Conservation (phyloP, 2,329 filamentous ascomycete species). For the Lachnellula arida region DNA sequence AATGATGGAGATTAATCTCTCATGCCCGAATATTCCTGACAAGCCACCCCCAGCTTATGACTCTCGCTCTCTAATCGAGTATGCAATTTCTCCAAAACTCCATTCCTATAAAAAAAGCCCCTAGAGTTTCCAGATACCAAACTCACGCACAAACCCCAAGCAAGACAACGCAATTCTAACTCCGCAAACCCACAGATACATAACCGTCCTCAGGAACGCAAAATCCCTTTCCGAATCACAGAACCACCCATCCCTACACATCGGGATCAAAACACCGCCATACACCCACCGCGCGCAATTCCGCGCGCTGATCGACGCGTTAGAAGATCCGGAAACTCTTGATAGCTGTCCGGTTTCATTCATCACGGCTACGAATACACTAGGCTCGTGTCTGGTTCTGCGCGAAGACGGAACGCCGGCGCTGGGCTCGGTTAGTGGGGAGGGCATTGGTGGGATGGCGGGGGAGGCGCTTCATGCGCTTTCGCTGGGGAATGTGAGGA, state of each 20-base stretch:
- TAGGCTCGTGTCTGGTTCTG: constrained; percentile 63
- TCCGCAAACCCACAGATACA: too few species aligned
- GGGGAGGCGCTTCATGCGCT: constrained; percentile 69
- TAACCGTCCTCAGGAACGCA: too few species aligned
- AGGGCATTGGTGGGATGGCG: constrained; percentile 65
- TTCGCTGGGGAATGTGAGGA: constrained; percentile 70
- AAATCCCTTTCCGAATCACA: too few species aligned
- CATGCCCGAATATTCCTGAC: constrained; percentile 68
- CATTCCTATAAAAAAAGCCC: too few species aligned
- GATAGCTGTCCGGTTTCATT: constrained; percentile 52
- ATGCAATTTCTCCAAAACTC: constrained; percentile 38
- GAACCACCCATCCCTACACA: constrained; percentile 12
- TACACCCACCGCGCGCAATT: constrained; percentile 70
- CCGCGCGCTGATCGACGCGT: constrained; percentile 46
- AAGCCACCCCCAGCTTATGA: constrained; percentile 69
- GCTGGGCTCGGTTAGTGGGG: constrained; percentile 47
- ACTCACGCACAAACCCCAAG: too few species aligned
- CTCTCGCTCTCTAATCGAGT: constrained; percentile 44
- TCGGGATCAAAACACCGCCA: constrained; percentile 71
- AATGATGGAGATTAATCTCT: constrained; percentile 71
- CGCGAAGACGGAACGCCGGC: constrained; percentile 31
- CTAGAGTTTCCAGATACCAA: too few species aligned
- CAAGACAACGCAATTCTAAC: too few species aligned
- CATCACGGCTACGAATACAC: constrained; percentile 69
- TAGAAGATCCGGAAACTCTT: constrained; percentile 32